Evolutionary conservation across 192 early-diverging fungal genomes (phyloP), one percentile per base, ranked within the genome.

Genomic region (Coemansia sp.): DNA sequence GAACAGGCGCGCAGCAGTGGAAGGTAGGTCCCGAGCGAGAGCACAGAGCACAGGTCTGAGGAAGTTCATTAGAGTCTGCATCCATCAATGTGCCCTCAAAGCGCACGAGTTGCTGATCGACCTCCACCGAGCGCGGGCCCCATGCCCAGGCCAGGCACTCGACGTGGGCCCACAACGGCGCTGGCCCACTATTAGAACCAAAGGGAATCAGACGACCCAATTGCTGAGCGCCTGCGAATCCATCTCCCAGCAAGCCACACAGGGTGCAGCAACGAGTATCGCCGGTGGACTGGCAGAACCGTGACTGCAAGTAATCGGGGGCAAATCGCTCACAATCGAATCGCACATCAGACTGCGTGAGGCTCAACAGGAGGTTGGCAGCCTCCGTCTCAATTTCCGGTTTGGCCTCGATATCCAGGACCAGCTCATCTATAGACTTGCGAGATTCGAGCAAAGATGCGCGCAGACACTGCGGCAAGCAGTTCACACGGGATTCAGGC

Each of bases 61-160:
- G 18, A 7, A 59, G 45, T 14, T 20, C 28, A 9, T 13, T 0
- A 36, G 37, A 50, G 11, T 58, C 51, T 36, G 34, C 42, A n/a
- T 50, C 58, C 46, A 71, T 57, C 4, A 67, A 43, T 11, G 53
- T 21, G 26, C 77, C 77, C 45, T 80, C 71, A 56, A 80, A 80
- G 16, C 60, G 69, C 43, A 71, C 63, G 37, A 69, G 28, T 11
- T 14, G 62, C 13, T 5, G 34, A 16, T 48, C 24, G 24, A 46
- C 34, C 1, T 35, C 59, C 0, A 69, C 60, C 4, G 73, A 45
- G 21, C 78, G 73, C 43, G 79, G 79, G 0, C 79, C 79, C 79
- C 79, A 82, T 18, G 79, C 66, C 79, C 79, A 82, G 13, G 79
- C 79, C 24, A 82, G 43, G 11, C 79, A 82, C 34, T 82, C 79